Conservation (phyloP, 345 rosid genomes). For the Erysimum cheiranthoides region DNA sequence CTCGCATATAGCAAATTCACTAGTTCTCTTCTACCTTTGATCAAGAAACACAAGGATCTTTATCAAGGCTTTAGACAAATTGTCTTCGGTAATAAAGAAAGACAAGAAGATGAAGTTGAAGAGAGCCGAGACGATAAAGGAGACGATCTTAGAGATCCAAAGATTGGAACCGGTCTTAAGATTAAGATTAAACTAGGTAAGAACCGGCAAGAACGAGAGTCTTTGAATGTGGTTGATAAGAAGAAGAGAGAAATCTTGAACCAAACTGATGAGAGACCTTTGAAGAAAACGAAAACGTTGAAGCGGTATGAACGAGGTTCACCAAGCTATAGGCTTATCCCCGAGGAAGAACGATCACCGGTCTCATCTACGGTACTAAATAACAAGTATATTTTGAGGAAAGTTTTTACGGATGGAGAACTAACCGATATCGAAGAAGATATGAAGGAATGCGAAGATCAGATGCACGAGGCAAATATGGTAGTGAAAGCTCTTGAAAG, state of each 20-base stretch:
- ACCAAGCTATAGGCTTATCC: constrained; percentile 14
- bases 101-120: neutral
- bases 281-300: neutral
- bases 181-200: constrained; percentile 1
- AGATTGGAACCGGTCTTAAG: constrained; percentile 1
- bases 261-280: neutral
- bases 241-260: neutral
- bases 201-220: neutral
- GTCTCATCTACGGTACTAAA: neutral
- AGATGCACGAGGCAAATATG: constrained; percentile 21
- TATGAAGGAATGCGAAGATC: constrained; percentile 18
- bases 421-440: neutral
- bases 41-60: neutral
- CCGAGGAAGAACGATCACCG: neutral
- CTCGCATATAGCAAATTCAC: neutral
- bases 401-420: too few relatives aligned
- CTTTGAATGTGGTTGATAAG: neutral
- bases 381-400: neutral
- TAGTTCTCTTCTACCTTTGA: neutral
- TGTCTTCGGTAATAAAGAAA: neutral
- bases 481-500: neutral
- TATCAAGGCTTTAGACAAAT: neutral
- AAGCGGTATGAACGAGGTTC: neutral
- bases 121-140: neutral
- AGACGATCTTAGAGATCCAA: neutral